Base-by-base conservation (phyloP, 495 filamentous ascomycete species). In the Letharia lupina region DNA sequence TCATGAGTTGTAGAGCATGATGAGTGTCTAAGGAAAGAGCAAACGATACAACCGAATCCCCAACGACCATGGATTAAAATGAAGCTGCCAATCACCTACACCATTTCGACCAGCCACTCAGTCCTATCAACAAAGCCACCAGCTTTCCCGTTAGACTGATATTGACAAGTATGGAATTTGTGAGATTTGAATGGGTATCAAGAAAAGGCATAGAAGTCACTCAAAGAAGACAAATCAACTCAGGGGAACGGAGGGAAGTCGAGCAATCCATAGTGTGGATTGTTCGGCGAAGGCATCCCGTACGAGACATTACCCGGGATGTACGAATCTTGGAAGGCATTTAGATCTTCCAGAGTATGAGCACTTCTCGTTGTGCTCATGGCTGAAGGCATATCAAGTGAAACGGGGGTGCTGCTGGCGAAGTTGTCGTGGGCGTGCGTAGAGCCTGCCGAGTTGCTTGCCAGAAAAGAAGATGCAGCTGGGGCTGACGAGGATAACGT, bases 71-170 rank as follows among this genome's bases (percentile, higher is more conserved):
- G 33, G 33, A 16, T 18, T 18, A 2, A 37, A 20, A 57, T 57
- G 18, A 56, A 56, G 54, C 15, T 57, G 54, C 54, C 54, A 57
- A 57, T 56, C 52, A 56, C 52, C 52, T 56, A 56, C 52, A 56
- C 52, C 52, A 35, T 15, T 56, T 33, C 52, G 31, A 56, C 54
- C 13, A 57, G 16, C 54, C 13, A 57, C 54, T 57, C 13, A 57
- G 54, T 57, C 33, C 54, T 57, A 9, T 20, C 33, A 37, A 57
- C 54, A 33, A 57, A 57, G 54, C 54, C 54, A 57, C 54, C 54
- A 37, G 54, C 54, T 37, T 57, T 37, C 54, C 0, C 15, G 54
- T 31, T 4, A 37, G 54, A 57, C 31, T 35, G 33, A 57, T 37
- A 8, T 37, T 20, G 33, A 20, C 13, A 57, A 33, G 16, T 20